Base-by-base conservation (phyloP, 2,329 filamentous ascomycete species). In the Raffaelea albimanens region DNA sequence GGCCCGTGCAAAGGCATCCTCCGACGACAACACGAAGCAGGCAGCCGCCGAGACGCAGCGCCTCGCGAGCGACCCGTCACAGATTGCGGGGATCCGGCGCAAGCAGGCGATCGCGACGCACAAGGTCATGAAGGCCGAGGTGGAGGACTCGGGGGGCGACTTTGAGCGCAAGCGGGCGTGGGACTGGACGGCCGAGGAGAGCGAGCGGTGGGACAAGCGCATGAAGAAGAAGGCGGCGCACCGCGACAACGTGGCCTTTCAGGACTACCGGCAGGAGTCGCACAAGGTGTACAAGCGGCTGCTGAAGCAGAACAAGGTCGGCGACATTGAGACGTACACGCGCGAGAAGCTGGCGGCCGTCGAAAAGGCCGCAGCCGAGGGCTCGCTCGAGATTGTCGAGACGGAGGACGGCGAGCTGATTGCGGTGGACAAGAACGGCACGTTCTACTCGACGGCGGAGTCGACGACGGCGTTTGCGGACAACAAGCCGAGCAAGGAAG, bases 121-220 rank as follows among this genome's bases (percentile, higher is more conserved):
- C 64, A 98, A 97, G 61, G 79, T 98, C 0, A 76, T 96, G 40
- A 95, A 95, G 70, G 87, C 89, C 4, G 89, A 96, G 58, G 83
- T 89, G 2, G 87, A 90, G 63, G 87, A 87, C 18, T 72, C 76
- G 0, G 89, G 89, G 31, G 88, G 87, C 47, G 93, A 97, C 64
- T 98, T 97, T 61, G 93, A 98, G 73, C 86, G 93, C 56, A 96
- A 97, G 68, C 83, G 93, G 38, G 93, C 93, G 2, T 98, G 93
- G 93, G 93, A 97, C 69, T 98, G 93, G 87, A 98, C 93, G 1
- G 72, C 91, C 7, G 93, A 98, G 54, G 93, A 98, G 68, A 86
- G 82, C 57, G 93, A 96, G 68, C 80, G 78, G 56, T 98, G 93
- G 93, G 93, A 98, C 65, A 84, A 83, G 68, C 83, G 90, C 29